Percentiles rank a stretch among this genome's conserved stretches.
Conservation (phyloP, 129 eudicot genomes). For the Apium graveolens region DNA sequence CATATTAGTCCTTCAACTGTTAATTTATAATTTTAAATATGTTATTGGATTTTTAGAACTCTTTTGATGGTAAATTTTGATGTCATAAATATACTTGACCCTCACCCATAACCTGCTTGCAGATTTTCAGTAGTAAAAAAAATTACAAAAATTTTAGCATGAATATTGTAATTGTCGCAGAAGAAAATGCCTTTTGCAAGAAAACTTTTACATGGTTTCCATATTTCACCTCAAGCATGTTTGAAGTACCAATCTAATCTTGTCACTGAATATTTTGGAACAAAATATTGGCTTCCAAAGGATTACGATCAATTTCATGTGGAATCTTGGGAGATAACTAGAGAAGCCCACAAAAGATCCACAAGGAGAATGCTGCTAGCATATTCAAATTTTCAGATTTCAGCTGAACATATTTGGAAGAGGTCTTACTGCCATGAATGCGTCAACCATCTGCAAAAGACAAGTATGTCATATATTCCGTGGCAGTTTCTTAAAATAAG, state of each 20-base stretch:
- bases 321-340: background rate
- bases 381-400: background rate
- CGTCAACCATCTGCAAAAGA: conserved; percentile 78
- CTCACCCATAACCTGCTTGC: background rate
- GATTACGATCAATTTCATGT: background rate
- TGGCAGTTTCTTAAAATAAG: background rate
- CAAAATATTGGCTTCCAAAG: background rate
- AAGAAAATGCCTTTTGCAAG: background rate
- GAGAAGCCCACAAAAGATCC: background rate
- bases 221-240: background rate
- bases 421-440: conserved; percentile 93
- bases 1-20: no score
- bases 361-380: background rate
- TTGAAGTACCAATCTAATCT: background rate
- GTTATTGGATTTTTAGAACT: no score
- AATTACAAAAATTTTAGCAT: background rate
- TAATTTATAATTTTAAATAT: no score
- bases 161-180: background rate
- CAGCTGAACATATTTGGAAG: conserved; percentile 75
- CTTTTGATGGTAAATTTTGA: no score
- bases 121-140: background rate
- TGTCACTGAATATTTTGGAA: background rate
- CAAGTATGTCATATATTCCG: background rate
- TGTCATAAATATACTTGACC: background rate
- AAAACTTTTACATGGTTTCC: background rate